A percentile compares a stretch with the other conserved stretches of the same genome.
Evolutionary conservation across 345 rosid genomes (phyloP).

Genomic region (sweet orange (Citrus sinensis)): DVS_A1.0 CM039164.1:24910501-24911000

Average conservation of each 20-base stretch:
- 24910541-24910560: neutral
- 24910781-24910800: neutral
- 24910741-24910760: slow-evolving; percentile 57
- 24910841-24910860: neutral
- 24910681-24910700: slow-evolving; percentile 84
- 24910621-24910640: neutral
- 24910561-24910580: neutral
- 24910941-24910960: neutral
- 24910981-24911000: neutral
- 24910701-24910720: slow-evolving; percentile 97
- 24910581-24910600: neutral
- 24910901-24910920: neutral
- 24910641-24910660: slow-evolving; percentile 56
- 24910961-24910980: neutral
- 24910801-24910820: neutral
- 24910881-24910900: neutral
- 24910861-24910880: neutral
- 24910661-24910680: slow-evolving; percentile 94
- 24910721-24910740: slow-evolving; percentile 99
- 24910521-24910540: slow-evolving; percentile 73
- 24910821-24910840: neutral
- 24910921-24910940: neutral
- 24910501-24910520: slow-evolving; percentile 96
- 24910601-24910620: neutral
- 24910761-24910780: neutral